Evolutionary conservation across 345 rosid species (phyloP).

Genomic region (Zanthoxylum bungeanum): DNA sequence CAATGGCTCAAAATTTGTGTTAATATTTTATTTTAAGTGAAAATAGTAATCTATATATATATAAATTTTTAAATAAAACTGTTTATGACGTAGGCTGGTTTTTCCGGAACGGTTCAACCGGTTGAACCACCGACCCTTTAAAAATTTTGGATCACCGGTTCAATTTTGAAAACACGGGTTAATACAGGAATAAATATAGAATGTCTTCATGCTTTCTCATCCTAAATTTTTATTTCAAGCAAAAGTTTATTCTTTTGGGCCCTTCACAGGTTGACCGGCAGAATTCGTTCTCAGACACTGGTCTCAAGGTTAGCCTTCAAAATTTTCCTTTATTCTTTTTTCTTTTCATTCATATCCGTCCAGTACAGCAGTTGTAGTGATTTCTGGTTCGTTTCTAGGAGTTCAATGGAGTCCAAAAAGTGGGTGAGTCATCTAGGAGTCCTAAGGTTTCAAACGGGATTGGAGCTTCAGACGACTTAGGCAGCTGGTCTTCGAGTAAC

Average conservation of each 20-base stretch:
- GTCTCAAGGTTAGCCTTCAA: slow-evolving; percentile 37
- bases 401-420: slow-evolving; percentile 22
- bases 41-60: no score
- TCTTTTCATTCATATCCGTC: neutral
- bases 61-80: no score
- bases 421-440: slow-evolving; percentile 27
- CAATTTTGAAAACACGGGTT: no score
- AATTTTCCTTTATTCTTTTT: neutral
- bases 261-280: slow-evolving; percentile 32
- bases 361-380: slow-evolving; percentile 3
- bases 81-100: no score
- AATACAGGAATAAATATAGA: neutral
- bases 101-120: no score
- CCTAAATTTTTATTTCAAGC: neutral
- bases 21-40: no score
- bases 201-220: neutral
- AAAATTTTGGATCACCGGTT: no score
- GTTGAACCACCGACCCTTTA: no score
- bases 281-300: slow-evolving; percentile 27
- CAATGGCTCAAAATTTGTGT: no score
- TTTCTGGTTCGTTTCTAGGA: slow-evolving; percentile 39
- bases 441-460: slow-evolving; percentile 23
- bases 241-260: neutral
- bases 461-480: slow-evolving; percentile 19
- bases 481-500: slow-evolving; percentile 20